Conservation (phyloP, 2,329 filamentous ascomycete species). For the Onygena corvina region DNA sequence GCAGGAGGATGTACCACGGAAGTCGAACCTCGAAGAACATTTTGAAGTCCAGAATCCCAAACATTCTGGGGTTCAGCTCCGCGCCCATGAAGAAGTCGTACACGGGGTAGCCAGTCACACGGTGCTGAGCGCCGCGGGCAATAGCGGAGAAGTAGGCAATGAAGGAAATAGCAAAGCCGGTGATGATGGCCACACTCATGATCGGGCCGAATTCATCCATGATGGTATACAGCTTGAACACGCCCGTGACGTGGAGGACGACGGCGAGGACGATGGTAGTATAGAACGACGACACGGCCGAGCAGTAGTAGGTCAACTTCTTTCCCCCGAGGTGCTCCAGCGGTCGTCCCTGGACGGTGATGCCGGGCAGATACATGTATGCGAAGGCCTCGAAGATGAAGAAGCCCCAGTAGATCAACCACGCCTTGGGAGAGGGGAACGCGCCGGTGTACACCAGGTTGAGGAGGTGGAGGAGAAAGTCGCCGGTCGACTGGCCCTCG, state of each 20-base stretch:
- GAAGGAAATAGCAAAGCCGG: slow-evolving; percentile 71
- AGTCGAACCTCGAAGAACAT: slow-evolving; percentile 93
- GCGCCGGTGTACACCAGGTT: slow-evolving; percentile 69
- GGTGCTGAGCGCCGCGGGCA: slow-evolving; percentile 67
- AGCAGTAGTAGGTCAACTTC: slow-evolving; percentile 91
- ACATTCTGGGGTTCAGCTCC: slow-evolving; percentile 76
- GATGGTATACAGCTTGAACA: slow-evolving; percentile 82
- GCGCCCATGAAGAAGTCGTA: slow-evolving; percentile 91
- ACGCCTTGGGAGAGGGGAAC: slow-evolving; percentile 70
- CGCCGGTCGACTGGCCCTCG: slow-evolving; percentile 52
- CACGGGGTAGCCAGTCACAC: slow-evolving; percentile 72
- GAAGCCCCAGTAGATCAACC: slow-evolving; percentile 91
- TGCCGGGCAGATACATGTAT: slow-evolving; percentile 77
- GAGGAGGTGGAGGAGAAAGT: slow-evolving; percentile 61
- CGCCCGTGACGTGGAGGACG: slow-evolving; percentile 64
- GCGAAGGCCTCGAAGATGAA: slow-evolving; percentile 71
- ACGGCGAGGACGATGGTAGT: slow-evolving; percentile 61
- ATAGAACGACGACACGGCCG: slow-evolving; percentile 76
- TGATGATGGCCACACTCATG: slow-evolving; percentile 84
- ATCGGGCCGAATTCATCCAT: slow-evolving; percentile 92
- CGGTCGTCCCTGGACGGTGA: slow-evolving; percentile 79
- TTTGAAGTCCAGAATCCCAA: slow-evolving; percentile 75
- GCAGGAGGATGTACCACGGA: slow-evolving; percentile 82
- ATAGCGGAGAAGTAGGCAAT: slow-evolving; percentile 79
- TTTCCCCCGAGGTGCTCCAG: slow-evolving; percentile 69